Evolutionary conservation across 352 stramenopile genomes (phyloP).

Genomic region (Saprolegnia diclina): DNA sequence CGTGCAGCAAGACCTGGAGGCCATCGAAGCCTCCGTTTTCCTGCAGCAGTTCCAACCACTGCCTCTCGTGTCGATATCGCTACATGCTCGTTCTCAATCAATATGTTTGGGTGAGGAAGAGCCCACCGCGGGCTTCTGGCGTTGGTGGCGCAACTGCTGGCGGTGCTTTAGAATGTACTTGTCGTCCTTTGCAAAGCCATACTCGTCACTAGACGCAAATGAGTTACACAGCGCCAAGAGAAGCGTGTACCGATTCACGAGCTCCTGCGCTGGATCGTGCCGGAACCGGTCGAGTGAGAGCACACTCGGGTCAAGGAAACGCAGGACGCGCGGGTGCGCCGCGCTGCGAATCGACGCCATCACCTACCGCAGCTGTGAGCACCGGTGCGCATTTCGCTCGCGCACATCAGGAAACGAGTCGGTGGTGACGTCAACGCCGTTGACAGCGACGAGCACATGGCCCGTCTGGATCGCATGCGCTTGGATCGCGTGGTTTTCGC

Average conservation of each 20-base stretch:
- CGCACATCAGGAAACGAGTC: slow-evolving; percentile 36
- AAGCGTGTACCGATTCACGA: slow-evolving; percentile 37
- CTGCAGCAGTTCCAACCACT: slow-evolving; percentile 45
- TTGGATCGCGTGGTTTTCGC: slow-evolving; percentile 21
- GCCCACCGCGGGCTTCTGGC: slow-evolving; percentile 35
- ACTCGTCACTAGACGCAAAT: slow-evolving; percentile 33
- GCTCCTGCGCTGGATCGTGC: slow-evolving; percentile 28
- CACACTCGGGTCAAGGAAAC: slow-evolving; percentile 43
- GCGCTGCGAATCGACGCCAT: slow-evolving; percentile 33
- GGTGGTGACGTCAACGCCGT: slow-evolving; percentile 36
- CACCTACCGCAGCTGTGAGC: not conserved
- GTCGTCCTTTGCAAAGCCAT: slow-evolving; percentile 57
- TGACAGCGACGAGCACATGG: slow-evolving; percentile 47
- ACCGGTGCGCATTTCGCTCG: not conserved
- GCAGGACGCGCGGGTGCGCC: slow-evolving; percentile 34
- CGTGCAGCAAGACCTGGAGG: slow-evolving; percentile 34
- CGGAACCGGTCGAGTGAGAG: slow-evolving; percentile 33
- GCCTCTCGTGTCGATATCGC: slow-evolving; percentile 39
- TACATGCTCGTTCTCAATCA: slow-evolving; percentile 1
- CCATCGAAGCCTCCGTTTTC: slow-evolving; percentile 33
- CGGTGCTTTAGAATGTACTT: slow-evolving; percentile 48
- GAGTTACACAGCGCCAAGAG: not conserved
- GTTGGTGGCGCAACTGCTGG: slow-evolving; percentile 33
- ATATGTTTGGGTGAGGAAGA: not conserved
- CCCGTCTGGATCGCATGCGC: slow-evolving; percentile 29